Base-by-base conservation (phyloP, 345 rosid genomes). In the Toxicodendron radicans region DNA sequence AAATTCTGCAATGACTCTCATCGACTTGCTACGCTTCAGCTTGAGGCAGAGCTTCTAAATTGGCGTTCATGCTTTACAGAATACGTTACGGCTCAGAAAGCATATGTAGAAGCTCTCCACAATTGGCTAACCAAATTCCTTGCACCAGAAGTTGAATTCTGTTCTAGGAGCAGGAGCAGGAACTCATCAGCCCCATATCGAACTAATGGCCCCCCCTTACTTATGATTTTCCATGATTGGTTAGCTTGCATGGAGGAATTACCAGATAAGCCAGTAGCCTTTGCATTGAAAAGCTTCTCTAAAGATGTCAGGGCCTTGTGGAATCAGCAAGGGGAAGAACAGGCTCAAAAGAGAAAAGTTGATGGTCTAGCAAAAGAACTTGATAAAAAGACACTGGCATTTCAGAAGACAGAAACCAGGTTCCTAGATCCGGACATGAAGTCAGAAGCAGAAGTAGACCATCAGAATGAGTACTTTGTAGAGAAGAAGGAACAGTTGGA, bases 11-110 rank as follows among this genome's bases (percentile, higher is more conserved):
- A 85, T 30, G 88, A 87, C 64, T 88, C 88, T 45, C 92, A 88
- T 59, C 79, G 92, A 48, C 88, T 90, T 3, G 95, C 95, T 1
- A 90, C 90, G 0, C 92, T 87, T 63, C 95, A 90, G 80, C 92
- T 91, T 2, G 90, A 88, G 82, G 95, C 92, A 0, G 93, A 88
- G 83, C 82, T 91, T 74, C 87, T 75, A 59, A 84, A 84, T 61
- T 91, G 93, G 95, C 80, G 83, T 27, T 76, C 83, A 64, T 85
- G 90, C 82, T 86, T 91, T 59, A 52, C 70, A 0, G 87, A 78
- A 33, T 88, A 91, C 58, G 32, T 86, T 62, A 68, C 83, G 6
- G 88, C 92, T 49, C 91, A 87, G 38, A 90, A 82, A 71, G 84
- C 85, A 53, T 90, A 90, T 61, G 82, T 88, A 24, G 85, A 82